These are phyloP conservation scores for Penicillium sp. DNA, from an alignment of 2,329 filamentous ascomycete genomes.

Conservation along the genomic window DNA sequence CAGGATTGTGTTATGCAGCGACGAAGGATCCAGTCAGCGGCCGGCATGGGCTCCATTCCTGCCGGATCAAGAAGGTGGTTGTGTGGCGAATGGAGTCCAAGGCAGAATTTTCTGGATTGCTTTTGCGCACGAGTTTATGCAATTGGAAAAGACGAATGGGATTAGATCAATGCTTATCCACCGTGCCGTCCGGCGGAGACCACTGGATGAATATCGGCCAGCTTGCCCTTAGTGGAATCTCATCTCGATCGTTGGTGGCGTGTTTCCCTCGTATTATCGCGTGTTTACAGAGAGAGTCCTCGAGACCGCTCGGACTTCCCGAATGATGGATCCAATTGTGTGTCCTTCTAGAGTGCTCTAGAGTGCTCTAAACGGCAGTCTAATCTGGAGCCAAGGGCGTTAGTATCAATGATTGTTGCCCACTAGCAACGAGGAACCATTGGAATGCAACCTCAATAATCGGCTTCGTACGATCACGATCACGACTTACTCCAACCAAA, in stretches of 20 bases:
- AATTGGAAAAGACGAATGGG: background rate
- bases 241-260: conserved; percentile 14
- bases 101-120: conserved; percentile 6
- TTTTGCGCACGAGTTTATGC: conserved; percentile 1
- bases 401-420: no score
- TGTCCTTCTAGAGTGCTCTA: no score
- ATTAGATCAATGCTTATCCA: background rate
- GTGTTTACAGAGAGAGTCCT: background rate
- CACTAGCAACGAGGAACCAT: no score
- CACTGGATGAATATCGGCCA: conserved; percentile 4
- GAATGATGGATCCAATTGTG: background rate
- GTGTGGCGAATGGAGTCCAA: conserved; percentile 1
- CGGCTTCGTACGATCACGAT: no score
- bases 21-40: conserved; percentile 12
- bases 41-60: conserved; percentile 12
- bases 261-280: conserved; percentile 17
- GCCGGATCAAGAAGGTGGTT: conserved; percentile 30
- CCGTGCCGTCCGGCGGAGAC: background rate
- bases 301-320: background rate
- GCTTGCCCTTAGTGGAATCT: conserved; percentile 12
- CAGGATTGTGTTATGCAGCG: conserved; percentile 25
- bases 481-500: no score
- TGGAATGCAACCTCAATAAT: no score
- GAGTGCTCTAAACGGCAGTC: no score
- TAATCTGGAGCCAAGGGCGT: no score